These are phyloP conservation scores for Moniliella sp. DNA, from an alignment of 1,284 basidiomycete genomes.

Conservation along the genomic window DNA sequence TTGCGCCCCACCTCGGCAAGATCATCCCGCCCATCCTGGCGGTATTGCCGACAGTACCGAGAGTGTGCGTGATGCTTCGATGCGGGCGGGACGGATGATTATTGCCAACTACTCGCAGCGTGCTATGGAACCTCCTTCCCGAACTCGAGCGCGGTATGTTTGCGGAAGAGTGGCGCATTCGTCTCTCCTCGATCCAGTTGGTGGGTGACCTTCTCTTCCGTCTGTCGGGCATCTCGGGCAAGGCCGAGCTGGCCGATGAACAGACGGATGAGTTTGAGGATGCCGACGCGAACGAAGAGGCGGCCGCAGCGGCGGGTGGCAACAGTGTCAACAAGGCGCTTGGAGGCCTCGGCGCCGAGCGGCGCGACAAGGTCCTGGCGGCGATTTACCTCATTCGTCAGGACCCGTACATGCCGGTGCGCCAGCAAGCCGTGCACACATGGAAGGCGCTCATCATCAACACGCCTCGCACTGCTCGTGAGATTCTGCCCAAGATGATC, in stretches of 20 bases:
- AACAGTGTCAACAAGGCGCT: constrained; percentile 48
- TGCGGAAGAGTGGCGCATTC: constrained; percentile 77
- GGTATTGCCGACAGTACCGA: constrained; percentile 85
- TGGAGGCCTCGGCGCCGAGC: constrained; percentile 67
- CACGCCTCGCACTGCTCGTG: constrained; percentile 49
- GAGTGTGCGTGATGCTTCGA: constrained; percentile 70
- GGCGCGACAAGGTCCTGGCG: constrained; percentile 70
- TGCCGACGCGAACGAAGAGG: constrained; percentile 35
- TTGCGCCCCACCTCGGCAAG: constrained; percentile 81
- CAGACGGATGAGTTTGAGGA: constrained; percentile 37
- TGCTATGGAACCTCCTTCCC: constrained; percentile 75
- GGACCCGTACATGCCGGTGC: constrained; percentile 73
- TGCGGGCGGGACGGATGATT: constrained; percentile 97
- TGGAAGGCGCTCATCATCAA: constrained; percentile 94
- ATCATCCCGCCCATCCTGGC: constrained; percentile 77
- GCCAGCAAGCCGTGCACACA: constrained; percentile 78
- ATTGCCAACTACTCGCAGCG: constrained; percentile 78
- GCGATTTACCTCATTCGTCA: constrained; percentile 81
- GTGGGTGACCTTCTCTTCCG: constrained; percentile 91
- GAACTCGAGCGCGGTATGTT: constrained; percentile 89
- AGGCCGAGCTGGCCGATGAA: constrained; percentile 49
- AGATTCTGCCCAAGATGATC: constrained; percentile 55
- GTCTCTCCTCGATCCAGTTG: constrained; percentile 71
- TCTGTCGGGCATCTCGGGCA: constrained; percentile 86
- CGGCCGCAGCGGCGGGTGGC: not conserved